A percentile compares a stretch with the other conserved stretches of the same genome.
Conservation (phyloP, 768 basidiomycete species). For the Lyophyllum atratum region DNA sequence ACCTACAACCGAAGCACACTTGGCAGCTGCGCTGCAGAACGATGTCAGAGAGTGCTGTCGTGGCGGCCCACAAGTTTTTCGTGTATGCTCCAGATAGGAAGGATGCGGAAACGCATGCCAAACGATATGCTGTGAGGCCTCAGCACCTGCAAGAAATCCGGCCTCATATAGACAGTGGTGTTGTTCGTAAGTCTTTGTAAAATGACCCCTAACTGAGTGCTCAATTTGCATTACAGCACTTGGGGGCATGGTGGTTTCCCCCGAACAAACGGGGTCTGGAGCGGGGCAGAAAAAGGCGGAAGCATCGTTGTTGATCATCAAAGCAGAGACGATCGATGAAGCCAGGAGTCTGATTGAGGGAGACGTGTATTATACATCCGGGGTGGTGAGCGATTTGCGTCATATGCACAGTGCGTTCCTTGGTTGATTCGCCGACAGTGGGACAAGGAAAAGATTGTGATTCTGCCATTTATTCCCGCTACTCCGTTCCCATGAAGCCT, state of each 20-base stretch:
- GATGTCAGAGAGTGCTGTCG: conserved; percentile 9
- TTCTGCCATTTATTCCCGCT: conserved; percentile 48
- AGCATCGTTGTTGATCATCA: conserved; percentile 53
- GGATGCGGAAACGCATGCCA: conserved; percentile 41
- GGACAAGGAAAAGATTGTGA: conserved; percentile 57
- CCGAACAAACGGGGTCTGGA: conserved; percentile 39
- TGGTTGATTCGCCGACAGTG: conserved; percentile 39
- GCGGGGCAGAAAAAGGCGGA: conserved; percentile 41
- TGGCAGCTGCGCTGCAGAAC: neutral
- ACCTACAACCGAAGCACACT: neutral
- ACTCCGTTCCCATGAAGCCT: conserved; percentile 25
- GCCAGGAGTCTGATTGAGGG: conserved; percentile 31
- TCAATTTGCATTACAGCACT: conserved; percentile 35
- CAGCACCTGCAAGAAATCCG: conserved; percentile 44
- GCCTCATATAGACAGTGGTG: conserved; percentile 37
- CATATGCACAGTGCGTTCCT: neutral
- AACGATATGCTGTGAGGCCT: conserved; percentile 47
- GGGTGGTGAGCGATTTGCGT: conserved; percentile 34
- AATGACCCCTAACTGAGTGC: neutral
- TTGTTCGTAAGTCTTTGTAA: conserved; percentile 37
- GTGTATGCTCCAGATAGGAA: conserved; percentile 59
- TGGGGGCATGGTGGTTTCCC: conserved; percentile 50
- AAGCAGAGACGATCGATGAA: conserved; percentile 52
- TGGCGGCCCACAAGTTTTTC: conserved; percentile 38
- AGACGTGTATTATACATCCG: conserved; percentile 40